Percentiles rank a stretch among this genome's conserved stretches.
Evolutionary conservation across 1,284 basidiomycete genomes (phyloP).

Genomic region (Rhodotorula sp.): DNA sequence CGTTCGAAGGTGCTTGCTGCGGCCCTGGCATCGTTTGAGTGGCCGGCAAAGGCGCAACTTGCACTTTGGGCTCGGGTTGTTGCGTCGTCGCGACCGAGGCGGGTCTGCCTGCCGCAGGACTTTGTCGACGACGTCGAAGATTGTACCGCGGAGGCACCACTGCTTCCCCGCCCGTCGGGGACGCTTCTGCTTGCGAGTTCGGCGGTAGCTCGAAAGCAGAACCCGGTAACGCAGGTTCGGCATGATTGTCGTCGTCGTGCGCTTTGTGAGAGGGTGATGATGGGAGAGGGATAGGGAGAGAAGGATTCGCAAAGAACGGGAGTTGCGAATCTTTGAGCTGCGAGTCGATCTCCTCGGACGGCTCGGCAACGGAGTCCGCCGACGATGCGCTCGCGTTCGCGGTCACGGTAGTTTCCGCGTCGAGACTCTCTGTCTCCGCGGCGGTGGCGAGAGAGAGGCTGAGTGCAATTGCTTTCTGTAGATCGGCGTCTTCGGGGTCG

Average conservation of each 20-base stretch:
- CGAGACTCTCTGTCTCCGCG: no score
- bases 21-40: not conserved
- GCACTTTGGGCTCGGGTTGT: no score
- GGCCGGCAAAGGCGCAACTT: not conserved
- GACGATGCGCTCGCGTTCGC: no score
- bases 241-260: not conserved
- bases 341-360: not conserved
- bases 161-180: not conserved
- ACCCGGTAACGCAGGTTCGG: not conserved
- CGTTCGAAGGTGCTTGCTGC: not conserved
- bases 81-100: no score
- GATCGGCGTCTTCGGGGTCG: constrained; percentile 13
- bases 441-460: not conserved
- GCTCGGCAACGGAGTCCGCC: not conserved
- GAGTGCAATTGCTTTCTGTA: constrained; percentile 19
- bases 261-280: not conserved
- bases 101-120: not conserved
- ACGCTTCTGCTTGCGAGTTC: constrained; percentile 7
- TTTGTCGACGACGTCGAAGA: constrained; percentile 1
- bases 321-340: constrained; percentile 12
- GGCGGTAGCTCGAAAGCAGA: not conserved
- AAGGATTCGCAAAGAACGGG: constrained; percentile 22
- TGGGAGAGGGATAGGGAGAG: constrained; percentile 1
- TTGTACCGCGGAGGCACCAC: not conserved
- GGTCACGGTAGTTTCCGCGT: no score